These are phyloP conservation scores for Rhodotorula sp. DNA, from an alignment of 1,284 basidiomycete species.

Conservation along the genomic window DNA sequence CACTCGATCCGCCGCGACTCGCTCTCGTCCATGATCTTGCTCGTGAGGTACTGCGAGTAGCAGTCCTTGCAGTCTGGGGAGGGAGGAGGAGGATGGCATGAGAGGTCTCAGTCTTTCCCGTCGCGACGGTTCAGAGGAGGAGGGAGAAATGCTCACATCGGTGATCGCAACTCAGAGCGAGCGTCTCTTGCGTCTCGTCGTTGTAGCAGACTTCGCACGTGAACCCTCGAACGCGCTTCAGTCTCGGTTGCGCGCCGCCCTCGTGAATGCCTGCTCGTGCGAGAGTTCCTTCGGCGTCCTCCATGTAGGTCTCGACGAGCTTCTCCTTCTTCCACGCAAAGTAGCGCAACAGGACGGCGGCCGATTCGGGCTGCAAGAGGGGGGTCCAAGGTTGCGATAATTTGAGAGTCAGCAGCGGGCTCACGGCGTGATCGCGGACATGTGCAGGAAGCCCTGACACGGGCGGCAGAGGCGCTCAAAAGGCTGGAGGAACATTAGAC, in stretches of 20 bases:
- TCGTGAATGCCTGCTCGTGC: conserved; percentile 65
- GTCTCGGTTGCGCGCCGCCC: conserved; percentile 39
- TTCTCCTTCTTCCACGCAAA: conserved; percentile 95
- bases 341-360: conserved; percentile 77
- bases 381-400: conserved; percentile 18
- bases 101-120: not conserved
- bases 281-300: conserved; percentile 69
- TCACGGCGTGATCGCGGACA: not conserved
- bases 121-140: not conserved
- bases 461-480: not conserved
- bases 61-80: conserved; percentile 70
- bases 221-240: conserved; percentile 58
- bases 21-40: conserved; percentile 87
- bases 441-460: not conserved
- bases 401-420: not conserved
- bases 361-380: conserved; percentile 54
- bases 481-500: too few species aligned
- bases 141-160: conserved; percentile 51
- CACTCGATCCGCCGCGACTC: conserved; percentile 80
- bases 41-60: conserved; percentile 78
- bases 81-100: not conserved
- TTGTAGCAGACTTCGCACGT: conserved; percentile 89
- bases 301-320: conserved; percentile 82
- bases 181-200: conserved; percentile 57
- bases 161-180: conserved; percentile 74